phyloP scores from a whole-genome alignment of 2,329 filamentous ascomycete genomes.

The Pseudopithomyces maydicus region DNA sequence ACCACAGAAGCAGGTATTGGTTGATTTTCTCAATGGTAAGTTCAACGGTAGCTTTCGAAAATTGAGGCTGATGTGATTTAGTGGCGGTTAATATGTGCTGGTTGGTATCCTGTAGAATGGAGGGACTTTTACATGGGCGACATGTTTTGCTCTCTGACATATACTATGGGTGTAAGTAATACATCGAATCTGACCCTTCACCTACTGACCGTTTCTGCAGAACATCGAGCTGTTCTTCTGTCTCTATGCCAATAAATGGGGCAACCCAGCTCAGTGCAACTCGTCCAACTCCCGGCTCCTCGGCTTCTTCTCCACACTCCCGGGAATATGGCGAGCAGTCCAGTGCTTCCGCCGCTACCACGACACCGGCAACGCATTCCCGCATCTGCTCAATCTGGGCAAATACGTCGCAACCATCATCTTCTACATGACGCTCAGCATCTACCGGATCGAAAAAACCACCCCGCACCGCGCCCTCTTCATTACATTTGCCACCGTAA shows the following conservation, averaged over 20 bases:
- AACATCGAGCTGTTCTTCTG: conserved; percentile 96
- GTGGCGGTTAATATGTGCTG: conserved; percentile 68
- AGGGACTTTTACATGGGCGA: conserved; percentile 66
- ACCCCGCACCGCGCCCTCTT: conserved; percentile 70
- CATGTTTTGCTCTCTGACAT: conserved; percentile 95
- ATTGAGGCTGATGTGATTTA: conserved; percentile 49
- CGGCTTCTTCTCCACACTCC: conserved; percentile 83
- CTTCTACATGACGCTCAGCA: conserved; percentile 75
- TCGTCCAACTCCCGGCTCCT: conserved; percentile 81
- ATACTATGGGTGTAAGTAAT: conserved; percentile 77
- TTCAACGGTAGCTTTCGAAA: conserved; percentile 15
- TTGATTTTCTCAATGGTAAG: conserved; percentile 85
- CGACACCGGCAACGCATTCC: conserved; percentile 86
- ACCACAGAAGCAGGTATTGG: conserved; percentile 80
- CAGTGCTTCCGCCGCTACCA: conserved; percentile 90
- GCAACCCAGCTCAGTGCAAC: conserved; percentile 76
- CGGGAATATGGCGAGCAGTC: conserved; percentile 86
- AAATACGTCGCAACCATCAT: conserved; percentile 89
- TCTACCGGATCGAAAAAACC: conserved; percentile 77
- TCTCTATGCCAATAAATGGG: conserved; percentile 81
- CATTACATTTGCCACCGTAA: conserved; percentile 79
- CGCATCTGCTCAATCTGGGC: conserved; percentile 87
- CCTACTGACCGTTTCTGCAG: conserved; percentile 38
- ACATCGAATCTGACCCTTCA: background rate
- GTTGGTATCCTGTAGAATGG: conserved; percentile 2